These are phyloP conservation scores for Keithomyces neogunnii DNA, from an alignment of 2,329 filamentous ascomycete genomes.

Conservation along the genomic window DNA sequence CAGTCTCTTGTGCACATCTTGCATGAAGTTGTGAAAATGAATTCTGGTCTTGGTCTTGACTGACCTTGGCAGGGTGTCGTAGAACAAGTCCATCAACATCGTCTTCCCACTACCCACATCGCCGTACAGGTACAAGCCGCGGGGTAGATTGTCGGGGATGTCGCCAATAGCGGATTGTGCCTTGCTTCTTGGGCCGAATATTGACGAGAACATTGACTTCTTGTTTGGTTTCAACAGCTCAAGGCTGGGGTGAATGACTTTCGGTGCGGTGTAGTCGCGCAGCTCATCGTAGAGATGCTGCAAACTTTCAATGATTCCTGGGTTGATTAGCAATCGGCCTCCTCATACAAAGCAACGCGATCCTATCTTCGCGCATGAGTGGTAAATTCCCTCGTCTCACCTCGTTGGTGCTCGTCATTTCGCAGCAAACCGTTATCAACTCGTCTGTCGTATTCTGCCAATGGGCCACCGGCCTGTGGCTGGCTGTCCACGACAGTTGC, in stretches of 20 bases:
- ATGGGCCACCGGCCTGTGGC: constrained; percentile 51
- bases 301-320: constrained; percentile 79
- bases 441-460: constrained; percentile 80
- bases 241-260: constrained; percentile 68
- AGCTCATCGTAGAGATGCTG: constrained; percentile 86
- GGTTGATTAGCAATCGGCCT: background rate
- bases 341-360: background rate
- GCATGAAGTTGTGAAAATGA: constrained; percentile 99
- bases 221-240: constrained; percentile 53
- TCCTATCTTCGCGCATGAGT: background rate
- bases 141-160: constrained; percentile 68
- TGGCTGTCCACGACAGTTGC: constrained; percentile 17
- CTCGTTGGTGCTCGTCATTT: constrained; percentile 87
- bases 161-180: constrained; percentile 30
- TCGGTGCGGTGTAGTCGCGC: constrained; percentile 60
- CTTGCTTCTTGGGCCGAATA: constrained; percentile 46
- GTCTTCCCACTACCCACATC: constrained; percentile 98
- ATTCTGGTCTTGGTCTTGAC: constrained; percentile 83
- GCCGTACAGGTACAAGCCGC: constrained; percentile 89
- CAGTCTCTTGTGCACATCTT: constrained; percentile 84
- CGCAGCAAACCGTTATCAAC: constrained; percentile 66
- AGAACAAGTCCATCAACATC: constrained; percentile 99
- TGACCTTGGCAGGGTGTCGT: constrained; percentile 76
- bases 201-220: constrained; percentile 49
- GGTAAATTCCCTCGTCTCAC: constrained; percentile 31